Evolutionary conservation across 2,329 filamentous ascomycete species (phyloP).

Genomic region (Talaromyces sp.): DNA sequence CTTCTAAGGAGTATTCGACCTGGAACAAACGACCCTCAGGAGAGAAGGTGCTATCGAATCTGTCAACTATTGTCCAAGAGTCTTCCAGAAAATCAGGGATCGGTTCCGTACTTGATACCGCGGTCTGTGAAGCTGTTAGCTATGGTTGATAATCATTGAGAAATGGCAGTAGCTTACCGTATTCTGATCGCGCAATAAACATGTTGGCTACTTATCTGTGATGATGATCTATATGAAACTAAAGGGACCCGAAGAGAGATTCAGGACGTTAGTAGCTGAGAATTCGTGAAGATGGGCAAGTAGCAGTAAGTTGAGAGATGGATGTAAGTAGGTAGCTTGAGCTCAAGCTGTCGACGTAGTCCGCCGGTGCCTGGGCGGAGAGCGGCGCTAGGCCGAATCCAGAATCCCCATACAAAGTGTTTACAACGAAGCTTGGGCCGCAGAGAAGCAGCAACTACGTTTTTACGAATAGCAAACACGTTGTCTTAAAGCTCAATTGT

Average conservation of each 20-base stretch:
- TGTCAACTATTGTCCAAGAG: background rate
- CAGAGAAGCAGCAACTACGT: background rate
- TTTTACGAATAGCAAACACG: background rate
- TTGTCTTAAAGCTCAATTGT: background rate
- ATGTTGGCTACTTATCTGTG: conserved; percentile 57
- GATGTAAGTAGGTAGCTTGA: conserved; percentile 5
- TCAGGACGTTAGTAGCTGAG: background rate
- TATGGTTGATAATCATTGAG: conserved; percentile 24
- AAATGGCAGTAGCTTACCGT: conserved; percentile 64
- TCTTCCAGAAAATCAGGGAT: background rate
- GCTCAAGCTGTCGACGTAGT: conserved; percentile 17
- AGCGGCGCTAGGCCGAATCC: conserved; percentile 17
- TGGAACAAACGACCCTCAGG: conserved; percentile 99
- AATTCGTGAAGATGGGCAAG: background rate
- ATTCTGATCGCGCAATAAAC: conserved; percentile 99
- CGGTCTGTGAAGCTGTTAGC: conserved; percentile 64
- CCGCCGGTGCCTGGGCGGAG: conserved; percentile 17
- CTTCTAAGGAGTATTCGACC: conserved; percentile 99
- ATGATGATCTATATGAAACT: conserved; percentile 4
- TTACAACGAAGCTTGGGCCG: conserved; percentile 3
- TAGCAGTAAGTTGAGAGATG: background rate
- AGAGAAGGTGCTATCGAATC: conserved; percentile 79
- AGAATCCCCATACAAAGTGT: conserved; percentile 19
- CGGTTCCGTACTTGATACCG: conserved; percentile 78
- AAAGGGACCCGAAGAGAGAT: conserved; percentile 1